phyloP scores from a whole-genome alignment of 2,329 filamentous ascomycete species.

The Stagonosporopsis vannaccii region DNA sequence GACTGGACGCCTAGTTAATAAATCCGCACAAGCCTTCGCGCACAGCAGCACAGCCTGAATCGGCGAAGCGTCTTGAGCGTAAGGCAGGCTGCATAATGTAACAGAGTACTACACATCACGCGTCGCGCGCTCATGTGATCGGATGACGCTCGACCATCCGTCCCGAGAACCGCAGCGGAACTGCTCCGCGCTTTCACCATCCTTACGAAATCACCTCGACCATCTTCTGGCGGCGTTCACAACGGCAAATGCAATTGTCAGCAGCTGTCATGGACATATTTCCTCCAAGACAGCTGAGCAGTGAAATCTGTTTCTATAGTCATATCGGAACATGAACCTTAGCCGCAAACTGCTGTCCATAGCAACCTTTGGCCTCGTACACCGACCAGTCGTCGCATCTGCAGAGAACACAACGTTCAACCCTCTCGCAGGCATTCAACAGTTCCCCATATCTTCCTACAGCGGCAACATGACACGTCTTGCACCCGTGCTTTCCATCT shows the following conservation, averaged over 20 bases:
- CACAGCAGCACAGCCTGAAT: background rate
- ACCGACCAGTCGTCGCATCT: constrained; percentile 14
- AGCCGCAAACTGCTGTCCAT: constrained; percentile 21
- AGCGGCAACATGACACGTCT: constrained; percentile 41
- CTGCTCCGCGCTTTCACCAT: constrained; percentile 30
- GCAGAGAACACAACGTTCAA: constrained; percentile 35
- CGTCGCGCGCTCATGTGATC: constrained; percentile 18
- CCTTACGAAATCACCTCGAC: constrained; percentile 26
- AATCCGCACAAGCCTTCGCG: background rate
- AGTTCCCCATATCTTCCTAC: constrained; percentile 35
- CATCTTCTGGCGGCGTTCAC: constrained; percentile 3
- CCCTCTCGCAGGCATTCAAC: constrained; percentile 35
- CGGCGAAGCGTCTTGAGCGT: no score
- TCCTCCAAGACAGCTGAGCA: constrained; percentile 3
- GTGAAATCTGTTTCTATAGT: background rate
- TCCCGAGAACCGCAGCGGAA: constrained; percentile 20
- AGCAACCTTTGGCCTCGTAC: constrained; percentile 18
- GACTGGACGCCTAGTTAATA: constrained; percentile 1
- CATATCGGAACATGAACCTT: constrained; percentile 26
- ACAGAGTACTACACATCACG: background rate
- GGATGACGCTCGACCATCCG: background rate
- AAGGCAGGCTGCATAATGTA: no score
- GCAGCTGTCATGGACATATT: constrained; percentile 11
- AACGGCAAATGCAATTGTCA: constrained; percentile 14
- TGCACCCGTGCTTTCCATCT: constrained; percentile 50